phyloP scores from a whole-genome alignment of 805 yeast genomes.

The Torulaspora gathmanii region DNA sequence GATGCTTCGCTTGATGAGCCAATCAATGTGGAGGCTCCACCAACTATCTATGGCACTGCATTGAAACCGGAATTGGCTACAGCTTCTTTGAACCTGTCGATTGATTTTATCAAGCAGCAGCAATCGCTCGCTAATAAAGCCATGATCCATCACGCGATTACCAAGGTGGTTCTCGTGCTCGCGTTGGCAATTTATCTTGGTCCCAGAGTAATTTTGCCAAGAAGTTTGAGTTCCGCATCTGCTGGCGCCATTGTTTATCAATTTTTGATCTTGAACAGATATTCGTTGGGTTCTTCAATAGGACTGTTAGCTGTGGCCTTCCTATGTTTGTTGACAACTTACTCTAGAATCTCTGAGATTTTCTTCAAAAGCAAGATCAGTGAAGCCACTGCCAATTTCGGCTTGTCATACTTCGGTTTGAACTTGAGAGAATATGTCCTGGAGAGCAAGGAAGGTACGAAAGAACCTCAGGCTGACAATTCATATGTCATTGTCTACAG shows the following conservation, averaged over 20 bases:
- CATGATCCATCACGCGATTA: constrained; percentile 45
- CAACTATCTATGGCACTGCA: constrained; percentile 47
- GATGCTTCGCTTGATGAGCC: constrained; percentile 52
- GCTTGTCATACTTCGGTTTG: constrained; percentile 45
- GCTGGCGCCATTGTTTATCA: constrained; percentile 25
- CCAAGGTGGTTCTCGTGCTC: constrained; percentile 29
- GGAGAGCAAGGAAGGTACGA: constrained; percentile 21
- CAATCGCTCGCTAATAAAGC: constrained; percentile 45
- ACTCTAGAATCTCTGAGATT: constrained; percentile 44
- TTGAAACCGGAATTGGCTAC: constrained; percentile 55
- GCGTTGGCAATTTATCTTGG: constrained; percentile 21
- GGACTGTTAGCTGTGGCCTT: constrained; percentile 28
- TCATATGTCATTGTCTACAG: constrained; percentile 58
- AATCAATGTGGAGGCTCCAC: constrained; percentile 46
- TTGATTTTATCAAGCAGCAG: constrained; percentile 49
- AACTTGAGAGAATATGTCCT: constrained; percentile 32
- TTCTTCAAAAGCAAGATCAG: constrained; percentile 42
- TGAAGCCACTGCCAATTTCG: constrained; percentile 35
- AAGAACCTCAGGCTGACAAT: constrained; percentile 42
- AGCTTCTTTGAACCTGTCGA: constrained; percentile 57
- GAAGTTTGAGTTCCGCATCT: constrained; percentile 15
- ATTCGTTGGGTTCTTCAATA: constrained; percentile 12
- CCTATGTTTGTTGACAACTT: constrained; percentile 37
- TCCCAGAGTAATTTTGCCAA: constrained; percentile 22
- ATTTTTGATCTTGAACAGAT: constrained; percentile 23